Base-by-base conservation (phyloP, 495 filamentous ascomycete species). In the Aspergillus egyptiacus region DNA sequence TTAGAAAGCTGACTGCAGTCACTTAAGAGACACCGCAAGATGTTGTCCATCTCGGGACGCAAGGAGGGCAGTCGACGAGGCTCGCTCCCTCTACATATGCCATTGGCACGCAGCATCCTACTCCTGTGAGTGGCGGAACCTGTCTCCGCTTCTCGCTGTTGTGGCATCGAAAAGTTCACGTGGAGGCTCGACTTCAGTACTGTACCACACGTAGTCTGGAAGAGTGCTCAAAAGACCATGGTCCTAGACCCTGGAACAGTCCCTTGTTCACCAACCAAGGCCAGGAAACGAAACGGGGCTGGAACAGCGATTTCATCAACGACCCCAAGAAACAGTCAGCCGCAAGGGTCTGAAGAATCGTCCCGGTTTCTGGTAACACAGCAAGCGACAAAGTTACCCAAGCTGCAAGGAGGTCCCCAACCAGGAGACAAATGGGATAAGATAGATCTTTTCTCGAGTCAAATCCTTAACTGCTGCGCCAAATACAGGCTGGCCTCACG, bases 361-460 rank as follows among this genome's bases (percentile, higher is more conserved):
- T 94, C 47, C 90, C 89, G 3, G 93, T 95, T 53, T 89, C 89
- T 1, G 89, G 90, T 11, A 79, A 66, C 19, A 76, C 72, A 19
- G 76, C 72, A 13, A 60, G 55, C 39, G 67, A 73, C 46, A 72
- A 69, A 58, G 65, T 75, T 17, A 56, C 56, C 72, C 53, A 77
- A 78, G 32, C 55, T 65, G 53, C 40, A 54, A 18, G 70, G 65
- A 13, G 58, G 70, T 13, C 61, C 64, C 11, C 27, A 54, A 25
- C 47, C 76, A 14, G 56, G 59, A 70, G 36, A 59, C 63, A 24
- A 73, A 78, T 47, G 37, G 76, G 60, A 65, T 3, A 73, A 73
- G 54, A 61, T 77, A 6, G 71, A 74, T 49, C 49, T 6, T 65
- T n/a, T 77, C 27, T 36, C 71, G 51, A 67, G 70, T 58, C 48